A percentile compares a stretch with the other conserved stretches of the same genome.
Conservation (phyloP, 495 filamentous ascomycete genomes). For the Lasiosphaeris hirsuta region DNA sequence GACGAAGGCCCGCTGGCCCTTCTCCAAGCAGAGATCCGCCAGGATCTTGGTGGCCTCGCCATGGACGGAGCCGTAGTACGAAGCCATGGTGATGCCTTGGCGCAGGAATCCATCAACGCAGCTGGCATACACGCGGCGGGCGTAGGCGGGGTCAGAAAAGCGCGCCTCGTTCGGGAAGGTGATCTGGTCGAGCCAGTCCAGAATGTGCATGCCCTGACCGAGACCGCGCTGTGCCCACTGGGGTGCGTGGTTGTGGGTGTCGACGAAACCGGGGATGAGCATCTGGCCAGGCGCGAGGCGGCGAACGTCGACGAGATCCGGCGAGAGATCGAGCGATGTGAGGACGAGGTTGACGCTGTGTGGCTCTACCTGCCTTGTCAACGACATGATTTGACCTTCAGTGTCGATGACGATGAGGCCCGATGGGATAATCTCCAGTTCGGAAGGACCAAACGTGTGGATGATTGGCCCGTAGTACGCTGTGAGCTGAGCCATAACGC, state of each 20-base stretch:
- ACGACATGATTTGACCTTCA: background rate
- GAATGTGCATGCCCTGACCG: constrained; percentile 54
- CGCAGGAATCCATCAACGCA: constrained; percentile 56
- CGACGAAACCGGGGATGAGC: constrained; percentile 59
- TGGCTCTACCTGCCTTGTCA: too few species aligned
- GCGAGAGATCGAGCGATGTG: too few species aligned
- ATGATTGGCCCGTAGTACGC: constrained; percentile 2
- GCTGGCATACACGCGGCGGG: constrained; percentile 47
- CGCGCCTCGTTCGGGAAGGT: constrained; percentile 63
- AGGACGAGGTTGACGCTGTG: too few species aligned
- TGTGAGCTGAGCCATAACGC: background rate
- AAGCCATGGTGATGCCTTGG: constrained; percentile 64
- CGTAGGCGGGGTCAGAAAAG: constrained; percentile 53
- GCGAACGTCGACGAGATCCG: constrained; percentile 24
- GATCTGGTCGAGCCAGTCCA: constrained; percentile 57
- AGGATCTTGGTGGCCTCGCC: constrained; percentile 56
- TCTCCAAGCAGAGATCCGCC: constrained; percentile 52
- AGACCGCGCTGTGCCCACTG: constrained; percentile 61
- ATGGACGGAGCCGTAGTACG: constrained; percentile 62
- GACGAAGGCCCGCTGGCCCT: constrained; percentile 61
- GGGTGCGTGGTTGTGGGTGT: constrained; percentile 65
- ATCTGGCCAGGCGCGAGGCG: constrained; percentile 49
- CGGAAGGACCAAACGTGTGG: background rate
- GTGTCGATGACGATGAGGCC: background rate
- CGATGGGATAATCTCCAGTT: background rate